Base-by-base conservation (phyloP, 2,329 filamentous ascomycete genomes). In the Diplocarpon mali region DNA sequence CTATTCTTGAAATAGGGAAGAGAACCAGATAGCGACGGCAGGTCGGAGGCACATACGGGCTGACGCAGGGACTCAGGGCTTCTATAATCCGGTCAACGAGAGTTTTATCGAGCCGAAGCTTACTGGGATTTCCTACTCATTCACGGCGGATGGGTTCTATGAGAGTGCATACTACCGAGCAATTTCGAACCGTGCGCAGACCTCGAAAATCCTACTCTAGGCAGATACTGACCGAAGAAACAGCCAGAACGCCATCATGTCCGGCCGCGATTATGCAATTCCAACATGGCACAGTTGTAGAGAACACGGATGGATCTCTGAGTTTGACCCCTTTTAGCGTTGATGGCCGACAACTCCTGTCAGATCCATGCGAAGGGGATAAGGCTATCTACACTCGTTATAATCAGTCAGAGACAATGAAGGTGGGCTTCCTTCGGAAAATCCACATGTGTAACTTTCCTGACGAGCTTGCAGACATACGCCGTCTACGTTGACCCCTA, bases 91-190 rank as follows among this genome's bases (percentile, higher is more conserved):
- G 3, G 65, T 76, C 41, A 71, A 76, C 45, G 82, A 85, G 55
- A 67, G 67, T 50, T 69, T 86, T 49, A 74, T 76, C 53, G 82
- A 86, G 62, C 82, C 82, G 13, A 67, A 65, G 7, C 68, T 76
- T 50, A 75, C 81, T 0, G 82, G 82, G 17, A 82, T 84, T 52
- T 84, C 81, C 13, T 86, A 84, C 65, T 85, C 82, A 10, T 86
- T 86, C 63, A 80, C 78, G 3, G 67, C 64, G 34, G 76, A 84
- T 59, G 81, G 81, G 16, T 69, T 71, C 62, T 86, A 72, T 58
- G 82, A 86, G 64, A 72, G 78, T 56, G 79, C 82, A 12, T 78
- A 80, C 61, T 86, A 84, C 62, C 71, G 80, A 50, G 79, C 79
- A 9, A 64, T 84, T 56, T 65, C 81, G 38, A 84, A 85, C 59